Evolutionary conservation across 805 yeast genomes (phyloP).

Genomic region (Candida berthetii): DNA sequence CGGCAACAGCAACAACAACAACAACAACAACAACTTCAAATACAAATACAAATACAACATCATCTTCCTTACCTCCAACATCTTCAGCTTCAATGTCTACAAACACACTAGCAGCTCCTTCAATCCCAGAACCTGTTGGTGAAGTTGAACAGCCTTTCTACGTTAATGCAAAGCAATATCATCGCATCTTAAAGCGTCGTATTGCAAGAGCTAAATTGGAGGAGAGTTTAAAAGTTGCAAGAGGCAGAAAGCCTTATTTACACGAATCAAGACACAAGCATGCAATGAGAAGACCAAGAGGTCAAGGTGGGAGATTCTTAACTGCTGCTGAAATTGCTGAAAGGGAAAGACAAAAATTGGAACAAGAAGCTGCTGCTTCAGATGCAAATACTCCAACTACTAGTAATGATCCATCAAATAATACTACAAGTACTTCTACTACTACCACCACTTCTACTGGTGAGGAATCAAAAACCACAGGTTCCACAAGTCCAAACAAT

Average conservation of each 20-base stretch:
- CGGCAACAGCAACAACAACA: no score
- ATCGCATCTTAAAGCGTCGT: conserved; percentile 87
- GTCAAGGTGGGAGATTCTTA: conserved; percentile 95
- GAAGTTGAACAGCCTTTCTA: conserved; percentile 82
- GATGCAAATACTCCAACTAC: background rate
- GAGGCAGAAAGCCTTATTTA: conserved; percentile 88
- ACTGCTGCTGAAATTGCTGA: conserved; percentile 84
- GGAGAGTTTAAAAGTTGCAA: conserved; percentile 77
- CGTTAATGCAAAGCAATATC: conserved; percentile 97
- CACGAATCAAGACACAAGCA: conserved; percentile 98
- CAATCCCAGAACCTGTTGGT: conserved; percentile 16
- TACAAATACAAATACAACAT: background rate
- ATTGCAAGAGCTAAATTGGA: conserved; percentile 91
- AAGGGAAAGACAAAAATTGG: conserved; percentile 36
- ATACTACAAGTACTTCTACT: background rate
- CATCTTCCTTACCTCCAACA: no score
- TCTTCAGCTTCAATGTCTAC: no score
- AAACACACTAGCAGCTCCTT: background rate
- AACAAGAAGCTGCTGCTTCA: conserved; percentile 9
- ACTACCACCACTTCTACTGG: no score
- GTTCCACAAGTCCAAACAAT: background rate
- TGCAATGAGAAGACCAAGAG: conserved; percentile 98
- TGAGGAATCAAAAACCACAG: no score
- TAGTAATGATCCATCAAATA: background rate
- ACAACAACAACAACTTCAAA: no score